phyloP scores from a whole-genome alignment of 805 yeast genomes.

The Nakazawaea laoshanensis region DNA sequence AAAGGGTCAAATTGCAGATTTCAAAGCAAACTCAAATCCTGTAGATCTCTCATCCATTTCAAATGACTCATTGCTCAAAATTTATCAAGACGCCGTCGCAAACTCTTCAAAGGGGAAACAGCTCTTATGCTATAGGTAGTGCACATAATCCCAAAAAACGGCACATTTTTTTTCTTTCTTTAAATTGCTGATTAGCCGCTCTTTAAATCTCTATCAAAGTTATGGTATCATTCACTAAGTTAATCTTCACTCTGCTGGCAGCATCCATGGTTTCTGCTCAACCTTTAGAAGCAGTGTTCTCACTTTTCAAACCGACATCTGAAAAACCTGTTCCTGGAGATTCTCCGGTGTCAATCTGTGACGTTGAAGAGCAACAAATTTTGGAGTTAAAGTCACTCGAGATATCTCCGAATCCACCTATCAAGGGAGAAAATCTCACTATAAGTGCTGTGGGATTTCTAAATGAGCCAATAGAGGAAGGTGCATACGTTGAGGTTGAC shows the following conservation, averaged over 20 bases:
- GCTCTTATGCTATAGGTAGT: slow-evolving; percentile 16
- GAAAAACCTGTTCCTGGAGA: slow-evolving; percentile 82
- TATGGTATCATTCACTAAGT: slow-evolving; percentile 3
- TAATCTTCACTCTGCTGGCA: not conserved
- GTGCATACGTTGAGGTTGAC: slow-evolving; percentile 91
- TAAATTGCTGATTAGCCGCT: not conserved
- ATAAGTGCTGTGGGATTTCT: slow-evolving; percentile 68
- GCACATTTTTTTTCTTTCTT: not conserved
- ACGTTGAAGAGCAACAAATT: slow-evolving; percentile 51
- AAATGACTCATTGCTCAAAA: slow-evolving; percentile 32
- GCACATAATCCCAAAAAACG: too few species aligned
- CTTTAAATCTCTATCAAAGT: not conserved
- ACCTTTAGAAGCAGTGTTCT: slow-evolving; percentile 16
- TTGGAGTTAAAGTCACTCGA: slow-evolving; percentile 51
- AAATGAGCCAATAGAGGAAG: slow-evolving; percentile 51
- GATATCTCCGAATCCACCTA: slow-evolving; percentile 83
- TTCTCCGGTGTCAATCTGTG: slow-evolving; percentile 79
- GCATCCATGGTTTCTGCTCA: slow-evolving; percentile 22
- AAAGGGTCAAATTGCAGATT: slow-evolving; percentile 42
- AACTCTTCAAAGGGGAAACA: slow-evolving; percentile 36
- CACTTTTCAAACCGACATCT: slow-evolving; percentile 5
- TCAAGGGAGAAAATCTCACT: slow-evolving; percentile 75
- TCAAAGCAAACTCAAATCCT: slow-evolving; percentile 33
- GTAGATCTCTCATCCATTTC: slow-evolving; percentile 25
- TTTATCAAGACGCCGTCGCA: slow-evolving; percentile 34